Evolutionary conservation across 106 monocot species (phyloP), one percentile per base, ranked within the genome.

Genomic region (Triglochin maritima): DNA sequence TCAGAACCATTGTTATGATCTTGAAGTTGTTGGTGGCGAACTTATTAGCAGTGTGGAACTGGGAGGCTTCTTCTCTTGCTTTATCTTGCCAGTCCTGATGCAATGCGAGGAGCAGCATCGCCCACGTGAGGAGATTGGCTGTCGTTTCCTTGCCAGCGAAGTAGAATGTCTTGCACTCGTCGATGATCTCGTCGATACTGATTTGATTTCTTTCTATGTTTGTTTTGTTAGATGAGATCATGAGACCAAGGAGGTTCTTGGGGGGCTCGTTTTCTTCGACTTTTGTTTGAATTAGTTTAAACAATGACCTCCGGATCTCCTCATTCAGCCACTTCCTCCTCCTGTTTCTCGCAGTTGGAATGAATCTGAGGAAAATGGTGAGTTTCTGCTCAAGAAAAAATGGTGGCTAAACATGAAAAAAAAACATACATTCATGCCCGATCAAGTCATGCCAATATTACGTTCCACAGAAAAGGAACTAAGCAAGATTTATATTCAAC

Each of bases 131-230:
- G 5, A 87, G 53, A 68, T 83, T 81, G 1, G 89, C 81, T 2
- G 94, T 90, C 17, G 94, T 95, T 65, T 95, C 94, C 76, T 90
- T 82, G 42, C 94, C 89, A 12, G 89, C 83, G 68, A 95, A 90
- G 85, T 87, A 95, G 73, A 95, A 87, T 63, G 86, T 81, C 75
- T 95, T 95, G 83, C 90, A 95, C 70, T 95, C 94, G 59, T 90
- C 83, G 12, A 95, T 80, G 47, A 95, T 82, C 45, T 84, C 87
- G 60, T 90, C 79, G 5, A 85, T 83, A 56, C 68, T 75, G 56
- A 95, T 70, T 57, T 71, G 65, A 5, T 69, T 69, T 56, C 78
- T 73, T 17, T 77, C 29, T 14, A 50, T 53, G 14, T 74, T 82
- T 43, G 69, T 44, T 53, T 78, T 81, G 73, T 71, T 77, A 48